Evolutionary conservation across 495 filamentous ascomycete genomes (phyloP), one percentile per base, ranked within the genome.

Genomic region (Aspergillus ellipticus): DNA sequence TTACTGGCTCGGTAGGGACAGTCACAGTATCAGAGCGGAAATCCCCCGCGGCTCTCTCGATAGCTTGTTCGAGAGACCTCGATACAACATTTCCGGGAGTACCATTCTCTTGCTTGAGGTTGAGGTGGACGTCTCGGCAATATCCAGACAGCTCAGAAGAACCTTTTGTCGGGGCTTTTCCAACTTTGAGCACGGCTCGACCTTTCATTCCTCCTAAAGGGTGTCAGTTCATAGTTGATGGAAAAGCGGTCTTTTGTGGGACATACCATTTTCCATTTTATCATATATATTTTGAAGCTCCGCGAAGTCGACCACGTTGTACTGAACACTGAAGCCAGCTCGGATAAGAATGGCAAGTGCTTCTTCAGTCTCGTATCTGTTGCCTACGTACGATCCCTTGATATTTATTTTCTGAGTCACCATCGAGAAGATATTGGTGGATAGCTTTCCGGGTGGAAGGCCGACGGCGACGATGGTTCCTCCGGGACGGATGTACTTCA

Each of bases 1-100:
- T 62, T 39, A 62, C 92, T 19, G 81, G 77, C 4, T 77, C 63
- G 2, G 87, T 92, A 3, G 90, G 90, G 0, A 86, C 88, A 2
- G 90, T 95, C 63, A 89, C 77, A 28, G 84, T 85, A 65, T 95
- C 90, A 65, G 58, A 61, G 1, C 62, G 62, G 24, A 64, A 64
- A 19, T 64, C 62, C 13, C 53, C 13, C 4, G 43, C 53, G 8
- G 53, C 53, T 28, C 47, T 48, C 5, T 55, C 42, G 17, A 55
- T 55, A 5, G 53, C 43, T 49, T 21, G 42, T 16, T 41, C 26
- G 19, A 48, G 53, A 9, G 28, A 20, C 16, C 0, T 4, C 9
- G 49, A 41, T 7, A 51, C 49, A 15, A 39, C 0, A 20, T 35
- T 51, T n/a, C 29, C 33, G 49, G 15, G 16, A 13, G 10, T 20